Conservation (phyloP, 2,329 filamentous ascomycete species). For the Fusarium burgessii region DNA sequence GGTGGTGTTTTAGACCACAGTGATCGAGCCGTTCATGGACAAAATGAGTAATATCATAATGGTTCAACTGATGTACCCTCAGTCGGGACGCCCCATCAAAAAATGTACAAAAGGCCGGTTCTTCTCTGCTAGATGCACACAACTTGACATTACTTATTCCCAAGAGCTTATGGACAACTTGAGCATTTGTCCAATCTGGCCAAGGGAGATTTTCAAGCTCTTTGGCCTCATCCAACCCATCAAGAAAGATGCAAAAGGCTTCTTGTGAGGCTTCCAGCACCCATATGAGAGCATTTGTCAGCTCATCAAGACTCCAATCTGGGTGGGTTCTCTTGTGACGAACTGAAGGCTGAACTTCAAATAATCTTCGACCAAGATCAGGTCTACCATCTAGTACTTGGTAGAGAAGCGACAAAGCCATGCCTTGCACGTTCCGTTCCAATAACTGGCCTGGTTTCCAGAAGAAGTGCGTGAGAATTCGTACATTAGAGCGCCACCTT, state of each 20-base stretch:
- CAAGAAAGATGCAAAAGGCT: not conserved
- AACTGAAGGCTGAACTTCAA: not conserved
- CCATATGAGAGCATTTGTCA: not conserved
- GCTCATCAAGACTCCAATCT: not conserved
- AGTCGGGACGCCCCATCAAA: fast-evolving
- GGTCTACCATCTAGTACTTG: not conserved
- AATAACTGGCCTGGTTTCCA: not conserved
- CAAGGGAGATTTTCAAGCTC: not conserved
- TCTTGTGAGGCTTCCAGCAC: fast-evolving
- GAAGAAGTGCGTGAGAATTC: not conserved
- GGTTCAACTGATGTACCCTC: not conserved
- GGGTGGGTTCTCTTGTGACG: not conserved
- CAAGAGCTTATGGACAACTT: not conserved
- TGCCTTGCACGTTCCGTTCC: not conserved
- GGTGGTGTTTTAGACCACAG: fast-evolving
- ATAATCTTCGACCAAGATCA: not conserved
- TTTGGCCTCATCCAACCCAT: not conserved
- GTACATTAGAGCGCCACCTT: not conserved
- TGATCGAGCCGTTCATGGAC: not conserved
- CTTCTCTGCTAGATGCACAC: not conserved
- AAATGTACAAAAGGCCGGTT: not conserved
- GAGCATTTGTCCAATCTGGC: not conserved
- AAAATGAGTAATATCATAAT: not conserved
- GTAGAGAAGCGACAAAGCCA: not conserved
- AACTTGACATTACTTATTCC: not conserved